Conservation (phyloP, 208 protist species). For the Crithidia fasciculata region DNA sequence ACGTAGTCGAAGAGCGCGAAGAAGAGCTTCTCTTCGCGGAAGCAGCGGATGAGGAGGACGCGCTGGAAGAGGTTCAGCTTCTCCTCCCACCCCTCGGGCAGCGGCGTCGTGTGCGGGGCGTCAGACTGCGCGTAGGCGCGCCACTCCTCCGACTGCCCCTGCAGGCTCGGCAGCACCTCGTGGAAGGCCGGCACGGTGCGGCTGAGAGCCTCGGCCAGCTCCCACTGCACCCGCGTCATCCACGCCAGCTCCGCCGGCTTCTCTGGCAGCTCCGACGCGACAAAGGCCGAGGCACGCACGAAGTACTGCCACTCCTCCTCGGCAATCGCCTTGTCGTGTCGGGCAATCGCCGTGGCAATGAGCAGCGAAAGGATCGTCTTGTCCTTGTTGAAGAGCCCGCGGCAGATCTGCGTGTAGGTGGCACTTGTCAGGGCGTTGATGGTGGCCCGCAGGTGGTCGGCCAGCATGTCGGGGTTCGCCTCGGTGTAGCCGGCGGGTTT, state of each 20-base stretch:
- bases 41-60: constrained; percentile 93
- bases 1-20: constrained; percentile 93
- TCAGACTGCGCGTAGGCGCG: constrained; percentile 62
- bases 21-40: constrained; percentile 96
- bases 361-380: constrained; percentile 96
- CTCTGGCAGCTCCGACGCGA: constrained; percentile 72
- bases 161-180: constrained; percentile 62
- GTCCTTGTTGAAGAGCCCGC: constrained; percentile 98
- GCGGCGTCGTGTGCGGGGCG: constrained; percentile 54
- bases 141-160: constrained; percentile 60
- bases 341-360: constrained; percentile 90
- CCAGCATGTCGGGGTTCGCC: constrained; percentile 59
- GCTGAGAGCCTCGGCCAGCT: constrained; percentile 82
- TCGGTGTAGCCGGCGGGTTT: constrained; percentile 63
- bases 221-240: constrained; percentile 84
- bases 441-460: constrained; percentile 79
- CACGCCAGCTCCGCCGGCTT: constrained; percentile 61
- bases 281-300: constrained; percentile 85
- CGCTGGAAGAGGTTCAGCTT: constrained; percentile 89
- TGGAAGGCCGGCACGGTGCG: constrained; percentile 78
- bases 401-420: constrained; percentile 96
- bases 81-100: constrained; percentile 67
- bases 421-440: constrained; percentile 87
- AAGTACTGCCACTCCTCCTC: constrained; percentile 95
- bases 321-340: constrained; percentile 54